Base-by-base conservation (phyloP, 2,329 filamentous ascomycete genomes). In the Alternaria tenuissima region DNA sequence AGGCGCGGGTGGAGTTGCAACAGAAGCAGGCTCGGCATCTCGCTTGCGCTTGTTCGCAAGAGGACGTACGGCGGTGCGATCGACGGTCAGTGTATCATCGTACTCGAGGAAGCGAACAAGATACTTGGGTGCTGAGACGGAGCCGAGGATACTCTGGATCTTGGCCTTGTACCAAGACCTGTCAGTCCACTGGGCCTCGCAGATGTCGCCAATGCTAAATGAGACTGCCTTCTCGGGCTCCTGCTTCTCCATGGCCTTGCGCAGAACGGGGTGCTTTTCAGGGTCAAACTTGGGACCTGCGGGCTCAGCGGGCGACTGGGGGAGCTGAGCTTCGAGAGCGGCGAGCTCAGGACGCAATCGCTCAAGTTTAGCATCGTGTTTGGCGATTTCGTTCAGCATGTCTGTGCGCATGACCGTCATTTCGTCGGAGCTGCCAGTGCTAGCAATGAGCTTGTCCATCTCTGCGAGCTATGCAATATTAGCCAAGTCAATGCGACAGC, bases 101-200 rank as follows among this genome's bases (percentile, higher is more conserved):
- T 98, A 98, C 72, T 88, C 92, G 81, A 96, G 94, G 84, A 98
- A 99, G 70, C 91, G 95, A 78, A 99, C 94, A 48, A 92, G 91
- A 78, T 97, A 99, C 65, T 97, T 92, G 36, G 94, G 94, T 53
- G 92, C 91, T 43, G 89, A 91, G n/a, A 90, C 89, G 8, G 93
- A 97, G 59, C 95, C 95, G 22, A 94, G 97, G 71, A 97, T 94
- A 53, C 91, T 94, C 52, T 93, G 94, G 78, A 99, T 96, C 72
- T 92, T 90, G 42, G 94, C 95, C 46, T 93, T 90, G 81, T 98
- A 98, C 81, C 94, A 97, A 24, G 87, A 87, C 74, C 91, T 93
- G 79, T 99, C 95, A 55, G 93, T 82, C 92, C 94, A 99, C 80
- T 94, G 94, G 47, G 94, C 95, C 78, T 95, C 85, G 55, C 97